Evolutionary conservation across 2,329 filamentous ascomycete species (phyloP).

Genomic region (Akanthomyces uredinophilus): DNA sequence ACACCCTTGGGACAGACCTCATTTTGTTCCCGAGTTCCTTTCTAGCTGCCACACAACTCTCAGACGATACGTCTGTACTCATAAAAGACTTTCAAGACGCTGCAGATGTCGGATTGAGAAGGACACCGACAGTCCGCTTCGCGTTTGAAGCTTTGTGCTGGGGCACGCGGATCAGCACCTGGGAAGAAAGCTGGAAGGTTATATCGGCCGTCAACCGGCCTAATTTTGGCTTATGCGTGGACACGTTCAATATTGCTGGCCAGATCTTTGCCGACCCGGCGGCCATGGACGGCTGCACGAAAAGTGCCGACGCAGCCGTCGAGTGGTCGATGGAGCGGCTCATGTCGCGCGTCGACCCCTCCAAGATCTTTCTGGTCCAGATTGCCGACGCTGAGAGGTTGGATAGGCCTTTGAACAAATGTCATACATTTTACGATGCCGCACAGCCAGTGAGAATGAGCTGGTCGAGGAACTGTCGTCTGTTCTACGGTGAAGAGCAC

Average conservation of each 20-base stretch:
- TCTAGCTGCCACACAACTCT: conserved; percentile 43
- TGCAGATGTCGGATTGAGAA: conserved; percentile 58
- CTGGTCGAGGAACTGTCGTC: conserved; percentile 68
- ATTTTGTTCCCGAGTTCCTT: conserved; percentile 73
- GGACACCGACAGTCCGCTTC: conserved; percentile 55
- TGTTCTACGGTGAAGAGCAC: conserved; percentile 52
- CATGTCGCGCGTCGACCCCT: conserved; percentile 47
- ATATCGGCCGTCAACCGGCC: conserved; percentile 56
- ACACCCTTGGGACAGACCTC: conserved; percentile 61
- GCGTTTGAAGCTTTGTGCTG: conserved; percentile 68
- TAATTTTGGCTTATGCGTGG: conserved; percentile 71
- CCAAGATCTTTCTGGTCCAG: conserved; percentile 69
- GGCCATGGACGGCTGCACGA: conserved; percentile 41
- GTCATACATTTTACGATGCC: conserved; percentile 30
- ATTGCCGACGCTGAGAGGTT: conserved; percentile 67
- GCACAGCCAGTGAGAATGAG: conserved; percentile 56
- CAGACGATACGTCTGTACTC: conserved; percentile 49
- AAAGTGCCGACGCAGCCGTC: conserved; percentile 50
- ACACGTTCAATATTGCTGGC: conserved; percentile 71
- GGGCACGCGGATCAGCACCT: conserved; percentile 62
- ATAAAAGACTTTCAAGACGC: conserved; percentile 56
- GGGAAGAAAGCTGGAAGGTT: conserved; percentile 66
- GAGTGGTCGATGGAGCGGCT: conserved; percentile 49
- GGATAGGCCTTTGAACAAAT: conserved; percentile 45
- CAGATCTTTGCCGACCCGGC: conserved; percentile 64